phyloP scores from a whole-genome alignment of 2,329 filamentous ascomycete species.

The Botrytis byssoidea region DNA sequence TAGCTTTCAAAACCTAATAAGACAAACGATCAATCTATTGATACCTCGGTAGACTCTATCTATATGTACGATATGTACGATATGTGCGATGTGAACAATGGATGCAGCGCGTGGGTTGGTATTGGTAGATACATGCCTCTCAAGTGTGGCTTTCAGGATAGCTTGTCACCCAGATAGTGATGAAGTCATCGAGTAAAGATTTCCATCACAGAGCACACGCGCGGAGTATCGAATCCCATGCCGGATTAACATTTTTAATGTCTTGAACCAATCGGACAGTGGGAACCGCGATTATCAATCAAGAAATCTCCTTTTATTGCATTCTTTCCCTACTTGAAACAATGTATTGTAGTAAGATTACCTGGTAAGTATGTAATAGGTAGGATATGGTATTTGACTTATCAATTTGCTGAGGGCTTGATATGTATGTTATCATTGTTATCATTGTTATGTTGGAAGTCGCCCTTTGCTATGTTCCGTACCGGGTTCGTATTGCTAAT shows the following conservation, averaged over 20 bases:
- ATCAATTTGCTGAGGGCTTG: background rate
- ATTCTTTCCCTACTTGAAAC: constrained; percentile 6
- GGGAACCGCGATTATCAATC: constrained; percentile 5
- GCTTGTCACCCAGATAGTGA: background rate
- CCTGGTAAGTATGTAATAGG: background rate
- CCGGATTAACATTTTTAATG: background rate
- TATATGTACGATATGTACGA: background rate
- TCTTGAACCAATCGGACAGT: background rate
- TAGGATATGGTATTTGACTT: background rate
- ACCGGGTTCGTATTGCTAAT: background rate
- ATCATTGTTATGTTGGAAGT: background rate
- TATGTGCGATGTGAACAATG: background rate
- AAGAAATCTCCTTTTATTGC: background rate
- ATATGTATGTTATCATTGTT: background rate
- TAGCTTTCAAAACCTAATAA: background rate
- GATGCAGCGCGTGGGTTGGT: background rate
- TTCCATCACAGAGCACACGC: background rate
- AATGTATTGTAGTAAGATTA: background rate
- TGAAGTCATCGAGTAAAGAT: constrained; percentile 4
- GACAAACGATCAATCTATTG: background rate
- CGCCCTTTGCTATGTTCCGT: background rate
- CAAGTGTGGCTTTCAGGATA: background rate
- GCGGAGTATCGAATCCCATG: background rate
- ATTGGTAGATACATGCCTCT: background rate
- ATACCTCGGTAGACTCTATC: background rate